Base-by-base conservation (phyloP, 306 rosid species). In the Vigna unguiculata region DNA sequence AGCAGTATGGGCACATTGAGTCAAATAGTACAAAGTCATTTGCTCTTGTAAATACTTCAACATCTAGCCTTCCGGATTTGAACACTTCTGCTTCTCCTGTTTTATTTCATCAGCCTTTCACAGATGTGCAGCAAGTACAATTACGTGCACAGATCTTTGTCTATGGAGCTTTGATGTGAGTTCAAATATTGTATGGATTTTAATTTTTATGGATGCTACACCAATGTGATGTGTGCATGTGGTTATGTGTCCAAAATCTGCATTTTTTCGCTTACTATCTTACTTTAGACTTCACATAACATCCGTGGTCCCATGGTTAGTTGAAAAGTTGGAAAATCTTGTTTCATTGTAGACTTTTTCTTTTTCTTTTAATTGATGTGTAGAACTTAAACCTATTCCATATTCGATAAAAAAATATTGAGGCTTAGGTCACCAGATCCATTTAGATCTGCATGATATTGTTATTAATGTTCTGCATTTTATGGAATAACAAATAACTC, bases 101-200 rank as follows among this genome's bases (percentile, higher is more conserved):
- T 54, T 58, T 87, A 74, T 90, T 90, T 86, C 97, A 88, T 68
- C 99, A 96, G 86, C 94, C 99, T 64, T 96, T 96, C 85, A 88
- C 97, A 0, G 99, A 96, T 80, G 81, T 87, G 77, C 99, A 96
- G 79, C 99, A 96, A 92, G 92, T 96, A 81, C 98, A 96, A 87
- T 84, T 96, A 88, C 98, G 99, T 61, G 97, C 99, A 24, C 99
- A 96, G 87, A 96, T 96, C 68, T 91, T 96, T 83, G 99, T 96
- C 22, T 96, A 96, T 83, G 99, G 99, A 83, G 94, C 99, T 82
- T 89, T 96, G 75, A 96, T 96, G 99, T 96, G 89, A 96, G 99
- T 89, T 59, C 60, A 54, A 40, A 69, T 71, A n/a, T 28, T 82
- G n/a, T 65, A 40, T 60, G 28, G 45, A 46, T 53, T 73, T 47